Conservation (phyloP, 2,329 filamentous ascomycete species). For the Alternaria arbusti region DNA sequence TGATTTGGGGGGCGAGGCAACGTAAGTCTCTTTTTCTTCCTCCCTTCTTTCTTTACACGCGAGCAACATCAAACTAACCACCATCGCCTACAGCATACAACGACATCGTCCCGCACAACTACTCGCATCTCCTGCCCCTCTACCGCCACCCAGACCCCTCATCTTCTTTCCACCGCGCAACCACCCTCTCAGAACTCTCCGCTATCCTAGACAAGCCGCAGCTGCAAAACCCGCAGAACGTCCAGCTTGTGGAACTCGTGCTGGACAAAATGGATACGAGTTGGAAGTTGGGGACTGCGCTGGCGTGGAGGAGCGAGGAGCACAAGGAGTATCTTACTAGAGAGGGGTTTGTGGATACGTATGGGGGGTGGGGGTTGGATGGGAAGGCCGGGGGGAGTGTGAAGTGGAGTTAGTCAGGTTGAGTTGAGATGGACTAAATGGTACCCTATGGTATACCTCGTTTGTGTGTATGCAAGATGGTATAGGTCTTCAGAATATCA, state of each 20-base stretch:
- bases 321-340: conserved; percentile 45
- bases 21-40: conserved; percentile 18
- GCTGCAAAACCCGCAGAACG: conserved; percentile 35
- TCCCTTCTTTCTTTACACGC: no score
- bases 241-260: conserved; percentile 53
- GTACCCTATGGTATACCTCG: no score
- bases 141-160: conserved; percentile 44
- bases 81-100: conserved; percentile 39
- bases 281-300: conserved; percentile 47
- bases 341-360: conserved; percentile 49
- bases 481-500: no score
- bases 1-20: conserved; percentile 54
- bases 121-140: conserved; percentile 50
- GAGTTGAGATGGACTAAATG: no score
- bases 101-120: conserved; percentile 49
- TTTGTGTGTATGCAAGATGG: no score
- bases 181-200: conserved; percentile 48
- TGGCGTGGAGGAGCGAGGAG: conserved; percentile 46
- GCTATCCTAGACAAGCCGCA: conserved; percentile 39
- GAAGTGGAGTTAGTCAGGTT: conserved; percentile 39
- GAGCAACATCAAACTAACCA: not conserved
- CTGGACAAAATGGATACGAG: conserved; percentile 41
- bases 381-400: conserved; percentile 23
- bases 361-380: conserved; percentile 41
- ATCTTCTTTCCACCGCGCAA: conserved; percentile 45